Evolutionary conservation across 148 eudicot species (phyloP).

Genomic region (Camellia sinensis): DNA sequence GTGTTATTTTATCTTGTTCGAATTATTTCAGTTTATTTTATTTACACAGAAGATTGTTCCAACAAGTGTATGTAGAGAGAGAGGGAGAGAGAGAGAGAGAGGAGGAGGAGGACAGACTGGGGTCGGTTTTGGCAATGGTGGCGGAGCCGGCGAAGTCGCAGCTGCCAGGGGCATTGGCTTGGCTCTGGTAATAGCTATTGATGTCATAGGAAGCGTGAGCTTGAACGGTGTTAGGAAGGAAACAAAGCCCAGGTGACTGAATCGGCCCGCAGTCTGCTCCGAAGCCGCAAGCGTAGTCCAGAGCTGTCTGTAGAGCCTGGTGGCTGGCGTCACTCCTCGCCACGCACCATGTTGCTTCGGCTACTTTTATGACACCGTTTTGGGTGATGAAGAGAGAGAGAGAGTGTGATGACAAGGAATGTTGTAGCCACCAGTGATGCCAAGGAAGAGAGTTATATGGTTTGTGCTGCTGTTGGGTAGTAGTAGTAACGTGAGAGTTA

Average conservation of each 20-base stretch:
- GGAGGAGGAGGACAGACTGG: constrained; percentile 31
- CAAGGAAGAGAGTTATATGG: not conserved
- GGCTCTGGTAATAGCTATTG: constrained; percentile 65
- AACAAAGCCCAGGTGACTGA: constrained; percentile 51
- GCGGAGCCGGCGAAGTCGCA: constrained; percentile 63
- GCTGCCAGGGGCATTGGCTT: constrained; percentile 43
- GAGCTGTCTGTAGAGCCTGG: not conserved
- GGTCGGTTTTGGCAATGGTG: constrained; percentile 64
- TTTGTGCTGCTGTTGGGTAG: too few relatives aligned
- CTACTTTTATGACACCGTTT: not conserved
- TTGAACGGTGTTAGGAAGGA: constrained; percentile 56
- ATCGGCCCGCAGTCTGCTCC: constrained; percentile 70
- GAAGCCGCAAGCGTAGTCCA: constrained; percentile 55
- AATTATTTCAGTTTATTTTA: too few relatives aligned
- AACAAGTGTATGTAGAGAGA: too few relatives aligned
- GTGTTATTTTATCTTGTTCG: too few relatives aligned
- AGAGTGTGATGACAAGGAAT: not conserved
- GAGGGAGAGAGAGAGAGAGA: too few relatives aligned
- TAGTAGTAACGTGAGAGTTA: too few relatives aligned
- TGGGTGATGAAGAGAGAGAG: not conserved
- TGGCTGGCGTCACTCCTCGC: constrained; percentile 50
- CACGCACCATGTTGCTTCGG: constrained; percentile 55
- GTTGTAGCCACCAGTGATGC: not conserved
- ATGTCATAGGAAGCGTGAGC: constrained; percentile 82
- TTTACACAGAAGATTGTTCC: too few relatives aligned